These are phyloP conservation scores for Chamaecrista fasciculata DNA, from an alignment of 306 rosid species.

Conservation along the genomic window DNA sequence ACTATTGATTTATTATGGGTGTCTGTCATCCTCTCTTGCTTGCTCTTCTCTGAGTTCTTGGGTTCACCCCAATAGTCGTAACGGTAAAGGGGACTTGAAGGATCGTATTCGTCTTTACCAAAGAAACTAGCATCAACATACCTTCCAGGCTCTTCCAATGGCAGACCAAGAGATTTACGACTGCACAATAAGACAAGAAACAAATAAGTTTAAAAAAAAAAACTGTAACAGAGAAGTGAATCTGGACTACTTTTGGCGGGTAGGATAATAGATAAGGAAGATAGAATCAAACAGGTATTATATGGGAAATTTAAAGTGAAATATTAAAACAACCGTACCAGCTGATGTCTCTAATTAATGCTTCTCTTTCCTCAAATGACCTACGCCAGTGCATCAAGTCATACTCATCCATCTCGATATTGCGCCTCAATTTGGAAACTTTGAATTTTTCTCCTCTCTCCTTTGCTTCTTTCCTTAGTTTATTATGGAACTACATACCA, in stretches of 20 bases:
- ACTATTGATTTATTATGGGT: constrained; percentile 86
- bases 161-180: constrained; percentile 81
- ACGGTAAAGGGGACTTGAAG: constrained; percentile 73
- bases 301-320: constrained; percentile 12
- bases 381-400: constrained; percentile 90
- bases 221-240: not conserved
- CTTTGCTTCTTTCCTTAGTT: constrained; percentile 56
- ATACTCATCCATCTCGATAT: constrained; percentile 92
- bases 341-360: constrained; percentile 88
- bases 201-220: not conserved
- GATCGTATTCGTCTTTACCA: constrained; percentile 78
- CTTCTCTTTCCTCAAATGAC: constrained; percentile 91
- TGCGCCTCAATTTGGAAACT: constrained; percentile 66
- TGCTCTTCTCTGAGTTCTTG: constrained; percentile 91
- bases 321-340: constrained; percentile 45
- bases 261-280: not conserved
- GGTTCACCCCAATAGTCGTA: constrained; percentile 98
- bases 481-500: constrained; percentile 50
- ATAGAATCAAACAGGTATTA: not conserved
- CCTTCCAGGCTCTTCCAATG: constrained; percentile 96
- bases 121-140: constrained; percentile 69
- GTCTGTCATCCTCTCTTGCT: constrained; percentile 66
- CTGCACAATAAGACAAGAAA: constrained; percentile 31
- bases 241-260: too few species aligned
- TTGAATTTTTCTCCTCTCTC: constrained; percentile 79